phyloP scores from a whole-genome alignment of 73 alveolate genomes.

The Paramecium sonneborni region DNA sequence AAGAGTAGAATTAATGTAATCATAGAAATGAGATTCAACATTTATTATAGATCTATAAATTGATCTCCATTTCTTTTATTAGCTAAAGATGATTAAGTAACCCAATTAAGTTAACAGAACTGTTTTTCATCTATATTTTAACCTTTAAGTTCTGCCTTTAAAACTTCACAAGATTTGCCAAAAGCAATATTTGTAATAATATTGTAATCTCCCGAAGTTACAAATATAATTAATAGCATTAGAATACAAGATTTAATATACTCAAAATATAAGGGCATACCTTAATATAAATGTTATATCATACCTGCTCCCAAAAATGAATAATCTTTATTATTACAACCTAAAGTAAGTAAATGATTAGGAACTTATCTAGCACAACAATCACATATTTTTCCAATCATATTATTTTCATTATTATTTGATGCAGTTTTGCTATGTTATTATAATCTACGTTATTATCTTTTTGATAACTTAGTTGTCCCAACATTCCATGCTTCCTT shows the following conservation, averaged over 20 bases:
- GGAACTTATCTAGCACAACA: slow-evolving; percentile 49
- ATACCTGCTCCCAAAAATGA: slow-evolving; percentile 49
- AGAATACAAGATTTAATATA: slow-evolving; percentile 15
- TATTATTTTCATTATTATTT: background rate
- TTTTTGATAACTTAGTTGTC: background rate
- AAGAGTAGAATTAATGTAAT: background rate
- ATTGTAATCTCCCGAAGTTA: slow-evolving; percentile 53
- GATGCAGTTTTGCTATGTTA: background rate
- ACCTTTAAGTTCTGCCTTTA: background rate
- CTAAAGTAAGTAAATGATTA: background rate
- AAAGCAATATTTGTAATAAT: slow-evolving; percentile 17
- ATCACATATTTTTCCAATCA: slow-evolving; percentile 18
- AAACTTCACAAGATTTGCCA: background rate
- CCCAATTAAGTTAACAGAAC: slow-evolving; percentile 35
- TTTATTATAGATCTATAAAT: slow-evolving; percentile 19
- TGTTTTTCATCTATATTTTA: background rate
- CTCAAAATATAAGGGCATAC: slow-evolving; percentile 44
- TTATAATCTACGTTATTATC: background rate
- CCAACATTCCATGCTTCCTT: slow-evolving; percentile 54
- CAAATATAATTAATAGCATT: slow-evolving; percentile 23
- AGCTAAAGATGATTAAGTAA: background rate
- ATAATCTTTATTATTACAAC: background rate
- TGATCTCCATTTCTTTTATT: background rate
- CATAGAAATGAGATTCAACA: slow-evolving; percentile 7
- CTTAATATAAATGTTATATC: background rate